Evolutionary conservation across 768 basidiomycete species (phyloP), one percentile per base, ranked within the genome.

Genomic region (Chalciporus pseudorubinellus): DNA sequence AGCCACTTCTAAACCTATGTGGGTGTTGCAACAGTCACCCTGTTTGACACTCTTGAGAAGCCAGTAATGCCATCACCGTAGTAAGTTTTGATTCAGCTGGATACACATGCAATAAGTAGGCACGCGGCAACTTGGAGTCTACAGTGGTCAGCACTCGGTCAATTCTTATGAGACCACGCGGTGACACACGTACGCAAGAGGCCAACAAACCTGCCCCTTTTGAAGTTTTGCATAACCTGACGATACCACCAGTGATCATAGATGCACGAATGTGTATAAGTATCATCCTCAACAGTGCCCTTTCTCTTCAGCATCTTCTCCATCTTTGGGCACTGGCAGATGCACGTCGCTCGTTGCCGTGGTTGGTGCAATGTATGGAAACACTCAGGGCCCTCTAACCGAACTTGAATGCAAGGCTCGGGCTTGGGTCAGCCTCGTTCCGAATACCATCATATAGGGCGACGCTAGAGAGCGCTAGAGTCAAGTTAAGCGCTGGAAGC

Each of bases 371-470:
- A 42, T 19, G 20, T 38, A 48, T 7, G 40, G 48, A 18, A 7
- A 10, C 3, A 4, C 8, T 28, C n/a, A n/a, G n/a, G 3, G 22
- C 10, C 21, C 48, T 21, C 3, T 3, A 21, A 18, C 43, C 3
- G 40, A n/a, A n/a, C n/a, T n/a, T n/a, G n/a, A 46, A 18, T 60
- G 59, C 34, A 53, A 19, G 8, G 16, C n/a, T 36, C 38, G 24
- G 2, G 59, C 52, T 19, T 60, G 52, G 59, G 59, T 61, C n/a
- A 55, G 56, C 33, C 59, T 61, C 33, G 29, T 34, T 24, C 60
- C 60, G 9, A 44, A 36, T 1, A 21, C 48, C 11, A 31, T 61
- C 19, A 13, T 62, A 14, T 43, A 29, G 2, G 60, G 60, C 2
- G 56, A 51, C n/a, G 42, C 51, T 4, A 51, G 59, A 33, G 39